phyloP scores from a whole-genome alignment of 2,329 filamentous ascomycete species.

The Geosmithia flava region DNA sequence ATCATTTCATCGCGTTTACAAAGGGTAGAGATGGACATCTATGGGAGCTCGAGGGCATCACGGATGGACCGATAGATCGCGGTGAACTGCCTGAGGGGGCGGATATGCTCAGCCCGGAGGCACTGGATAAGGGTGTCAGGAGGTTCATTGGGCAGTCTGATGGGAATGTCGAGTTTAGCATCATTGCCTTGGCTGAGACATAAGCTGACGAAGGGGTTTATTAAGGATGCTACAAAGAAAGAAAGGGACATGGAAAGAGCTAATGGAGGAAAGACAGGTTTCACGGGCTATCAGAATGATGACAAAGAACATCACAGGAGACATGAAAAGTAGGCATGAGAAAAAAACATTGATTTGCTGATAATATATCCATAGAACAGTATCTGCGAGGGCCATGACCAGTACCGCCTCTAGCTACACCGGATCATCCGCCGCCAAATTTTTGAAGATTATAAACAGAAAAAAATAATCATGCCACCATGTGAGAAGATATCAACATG shows the following conservation, averaged over 20 bases:
- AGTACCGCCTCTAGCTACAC: neutral
- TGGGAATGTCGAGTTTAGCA: conserved; percentile 24
- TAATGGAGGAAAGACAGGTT: too few species aligned
- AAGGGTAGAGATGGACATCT: conserved; percentile 51
- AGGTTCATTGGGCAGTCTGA: conserved; percentile 24
- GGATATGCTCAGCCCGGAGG: conserved; percentile 53
- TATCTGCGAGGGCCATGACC: neutral
- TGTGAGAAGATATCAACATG: neutral
- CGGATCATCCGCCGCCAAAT: neutral
- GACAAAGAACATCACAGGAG: neutral
- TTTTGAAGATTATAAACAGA: neutral
- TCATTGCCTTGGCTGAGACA: conserved; percentile 19
- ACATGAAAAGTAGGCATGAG: neutral
- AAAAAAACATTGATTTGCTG: neutral
- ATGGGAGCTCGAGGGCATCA: conserved; percentile 70
- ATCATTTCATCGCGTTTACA: conserved; percentile 76
- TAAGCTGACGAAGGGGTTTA: neutral
- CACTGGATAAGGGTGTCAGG: conserved; percentile 47
- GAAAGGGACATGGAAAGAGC: too few species aligned
- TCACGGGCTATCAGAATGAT: neutral
- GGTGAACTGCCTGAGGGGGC: conserved; percentile 40
- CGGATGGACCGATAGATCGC: conserved; percentile 62
- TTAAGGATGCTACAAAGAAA: too few species aligned
- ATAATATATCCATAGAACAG: conserved; percentile 3
- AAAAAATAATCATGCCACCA: neutral